Base-by-base conservation (phyloP, 805 yeast genomes). In the Candida sithepensis region DNA sequence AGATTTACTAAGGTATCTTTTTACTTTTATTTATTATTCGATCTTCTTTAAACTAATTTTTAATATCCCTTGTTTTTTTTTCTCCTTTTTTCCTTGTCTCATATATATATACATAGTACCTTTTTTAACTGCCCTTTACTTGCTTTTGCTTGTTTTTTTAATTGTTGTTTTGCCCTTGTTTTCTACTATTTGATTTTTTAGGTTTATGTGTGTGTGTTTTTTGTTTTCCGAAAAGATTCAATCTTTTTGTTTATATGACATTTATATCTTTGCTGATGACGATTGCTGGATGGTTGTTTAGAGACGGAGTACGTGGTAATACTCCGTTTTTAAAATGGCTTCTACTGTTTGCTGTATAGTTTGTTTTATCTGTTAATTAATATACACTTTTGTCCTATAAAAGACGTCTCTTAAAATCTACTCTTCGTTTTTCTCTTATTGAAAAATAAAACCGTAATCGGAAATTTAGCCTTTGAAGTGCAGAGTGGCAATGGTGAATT, bases 301-400 rank as follows among this genome's bases (percentile, higher is more conserved):
- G 13, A n/a, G 20, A 18, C 12, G 24, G 30, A 32, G 51, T 42
- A 48, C 46, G 51, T 48, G 51, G 51, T 48, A 48, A 44, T 48
- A 39, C 48, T 39, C 33, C 39, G 12, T 9, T 14, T 38, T 38
- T 5, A 10, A 22, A 18, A 26, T 26, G 14, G 16, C 28, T 24
- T 45, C 14, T 39, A n/a, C 9, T 22, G 23, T 39, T 30, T 21
- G 6, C 21, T 41, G 38, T 45, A 41, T 36, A 28, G 30, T 22
- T 36, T 41, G 13, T 41, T 18, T 39, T 13, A 2, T n/a, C 23
- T 13, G 12, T 9, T 19, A 13, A 23, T 22, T 39, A 22, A 39
- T 13, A 22, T 30, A 30, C 34, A 30, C 34, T 30, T 6, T 30
- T 30, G 14, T 30, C 14, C 14, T 30, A 10, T 12, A 30, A 30